These are phyloP conservation scores for Nicotiana obtusifolia DNA, from an alignment of 257 asterid genomes.

Conservation along the genomic window DNA sequence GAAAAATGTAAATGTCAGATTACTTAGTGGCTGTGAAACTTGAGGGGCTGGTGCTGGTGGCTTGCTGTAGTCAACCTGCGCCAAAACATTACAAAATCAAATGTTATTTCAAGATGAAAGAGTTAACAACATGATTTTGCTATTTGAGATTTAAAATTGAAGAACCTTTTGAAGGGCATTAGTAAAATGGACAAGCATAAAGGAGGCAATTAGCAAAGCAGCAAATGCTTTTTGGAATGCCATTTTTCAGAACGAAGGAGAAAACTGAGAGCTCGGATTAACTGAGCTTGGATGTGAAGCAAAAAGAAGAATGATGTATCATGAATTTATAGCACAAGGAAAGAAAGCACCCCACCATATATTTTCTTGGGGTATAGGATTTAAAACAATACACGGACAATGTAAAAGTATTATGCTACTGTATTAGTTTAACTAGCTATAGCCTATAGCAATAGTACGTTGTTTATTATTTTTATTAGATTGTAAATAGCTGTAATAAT, in stretches of 20 bases:
- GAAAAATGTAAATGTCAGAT: background rate
- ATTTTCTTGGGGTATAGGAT: background rate
- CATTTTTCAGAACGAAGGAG: conserved; percentile 5
- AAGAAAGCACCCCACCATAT: background rate
- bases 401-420: too few relatives aligned
- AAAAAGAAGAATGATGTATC: background rate
- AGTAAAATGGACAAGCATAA: conserved; percentile 13
- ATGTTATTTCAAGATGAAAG: background rate
- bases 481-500: too few relatives aligned
- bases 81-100: background rate
- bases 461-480: too few relatives aligned
- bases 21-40: background rate
- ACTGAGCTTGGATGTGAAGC: background rate
- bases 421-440: too few relatives aligned
- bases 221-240: conserved; percentile 8
- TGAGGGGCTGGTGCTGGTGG: background rate
- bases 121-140: background rate
- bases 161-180: conserved; percentile 13
- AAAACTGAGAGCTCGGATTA: background rate
- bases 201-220: background rate
- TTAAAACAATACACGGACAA: too few relatives aligned
- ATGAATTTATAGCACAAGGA: background rate
- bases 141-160: background rate
- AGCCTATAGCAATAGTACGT: too few relatives aligned
- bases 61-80: background rate